A percentile compares a stretch with the other conserved stretches of the same genome.
These are phyloP conservation scores for Elsinoe necatrix DNA, from an alignment of 2,329 filamentous ascomycete genomes.

Conservation along the genomic window DNA sequence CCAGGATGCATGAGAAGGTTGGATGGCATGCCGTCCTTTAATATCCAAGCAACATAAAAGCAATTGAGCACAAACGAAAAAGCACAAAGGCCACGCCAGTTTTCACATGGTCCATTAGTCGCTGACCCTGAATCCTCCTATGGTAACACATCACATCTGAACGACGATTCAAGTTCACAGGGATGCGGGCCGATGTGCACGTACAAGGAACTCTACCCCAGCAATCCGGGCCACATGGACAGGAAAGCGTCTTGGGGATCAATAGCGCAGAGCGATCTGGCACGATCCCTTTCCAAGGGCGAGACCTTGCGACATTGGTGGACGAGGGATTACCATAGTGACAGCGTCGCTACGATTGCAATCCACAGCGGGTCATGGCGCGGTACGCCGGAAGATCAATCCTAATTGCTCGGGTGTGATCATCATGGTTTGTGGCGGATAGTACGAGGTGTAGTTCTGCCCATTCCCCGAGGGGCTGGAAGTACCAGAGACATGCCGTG, in stretches of 20 bases:
- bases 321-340: neutral
- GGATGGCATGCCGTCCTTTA: slow-evolving; percentile 7
- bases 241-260: neutral
- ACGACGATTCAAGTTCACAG: neutral
- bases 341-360: neutral
- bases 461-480: slow-evolving; percentile 9
- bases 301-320: slow-evolving; percentile 5
- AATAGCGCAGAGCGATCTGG: slow-evolving; percentile 5
- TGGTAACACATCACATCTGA: neutral
- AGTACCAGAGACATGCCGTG: neutral
- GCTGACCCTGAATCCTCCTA: slow-evolving; percentile 2
- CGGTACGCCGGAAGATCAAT: neutral
- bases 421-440: neutral
- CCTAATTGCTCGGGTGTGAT: neutral
- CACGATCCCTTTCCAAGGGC: neutral
- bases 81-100: slow-evolving; percentile 2
- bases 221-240: neutral
- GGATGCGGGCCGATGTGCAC: slow-evolving; percentile 7
- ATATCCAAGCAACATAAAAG: slow-evolving; percentile 9
- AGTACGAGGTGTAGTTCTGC: neutral
- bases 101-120: neutral
- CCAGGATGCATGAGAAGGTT: neutral
- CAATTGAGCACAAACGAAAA: slow-evolving; percentile 8
- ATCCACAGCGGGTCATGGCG: slow-evolving; percentile 6
- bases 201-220: slow-evolving; percentile 7